Evolutionary conservation across 2,329 filamentous ascomycete species (phyloP).

Genomic region (Aaosphaeria pasadenensis): DNA sequence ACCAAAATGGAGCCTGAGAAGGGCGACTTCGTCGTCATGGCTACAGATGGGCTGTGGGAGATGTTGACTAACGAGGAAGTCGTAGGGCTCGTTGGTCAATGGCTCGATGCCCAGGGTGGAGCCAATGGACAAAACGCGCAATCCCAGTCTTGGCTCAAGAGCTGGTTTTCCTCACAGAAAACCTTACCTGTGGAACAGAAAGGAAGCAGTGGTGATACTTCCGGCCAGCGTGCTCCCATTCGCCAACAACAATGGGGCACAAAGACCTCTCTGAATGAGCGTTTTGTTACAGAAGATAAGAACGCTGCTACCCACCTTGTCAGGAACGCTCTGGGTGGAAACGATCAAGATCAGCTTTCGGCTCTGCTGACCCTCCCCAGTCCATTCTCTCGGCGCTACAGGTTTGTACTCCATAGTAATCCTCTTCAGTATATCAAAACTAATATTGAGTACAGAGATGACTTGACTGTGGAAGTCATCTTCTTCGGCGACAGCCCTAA

Average conservation of each 20-base stretch:
- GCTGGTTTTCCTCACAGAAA: constrained; percentile 61
- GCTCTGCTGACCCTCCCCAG: constrained; percentile 87
- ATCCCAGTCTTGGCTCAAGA: constrained; percentile 63
- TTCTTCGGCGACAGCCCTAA: constrained; percentile 86
- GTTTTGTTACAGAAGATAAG: constrained; percentile 94
- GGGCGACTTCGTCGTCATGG: constrained; percentile 94
- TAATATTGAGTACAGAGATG: constrained; percentile 63
- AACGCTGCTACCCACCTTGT: constrained; percentile 96
- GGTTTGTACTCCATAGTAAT: constrained; percentile 51
- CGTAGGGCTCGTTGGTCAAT: constrained; percentile 91
- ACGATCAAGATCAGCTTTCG: constrained; percentile 89
- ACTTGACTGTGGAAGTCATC: constrained; percentile 95
- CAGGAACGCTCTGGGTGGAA: constrained; percentile 89
- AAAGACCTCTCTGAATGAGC: constrained; percentile 65
- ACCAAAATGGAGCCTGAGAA: constrained; percentile 86
- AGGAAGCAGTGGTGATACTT: constrained; percentile 41
- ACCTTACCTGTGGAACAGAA: constrained; percentile 73
- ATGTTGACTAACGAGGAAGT: constrained; percentile 99
- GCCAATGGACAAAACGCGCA: constrained; percentile 34
- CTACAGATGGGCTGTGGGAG: constrained; percentile 96
- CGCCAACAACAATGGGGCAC: constrained; percentile 90
- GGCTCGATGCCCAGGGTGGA: constrained; percentile 75
- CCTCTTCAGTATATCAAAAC: background rate
- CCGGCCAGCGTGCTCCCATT: constrained; percentile 83
- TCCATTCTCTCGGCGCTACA: constrained; percentile 86